Conservation (phyloP, 768 basidiomycete species). For the Melanogaster broomeanus region DNA sequence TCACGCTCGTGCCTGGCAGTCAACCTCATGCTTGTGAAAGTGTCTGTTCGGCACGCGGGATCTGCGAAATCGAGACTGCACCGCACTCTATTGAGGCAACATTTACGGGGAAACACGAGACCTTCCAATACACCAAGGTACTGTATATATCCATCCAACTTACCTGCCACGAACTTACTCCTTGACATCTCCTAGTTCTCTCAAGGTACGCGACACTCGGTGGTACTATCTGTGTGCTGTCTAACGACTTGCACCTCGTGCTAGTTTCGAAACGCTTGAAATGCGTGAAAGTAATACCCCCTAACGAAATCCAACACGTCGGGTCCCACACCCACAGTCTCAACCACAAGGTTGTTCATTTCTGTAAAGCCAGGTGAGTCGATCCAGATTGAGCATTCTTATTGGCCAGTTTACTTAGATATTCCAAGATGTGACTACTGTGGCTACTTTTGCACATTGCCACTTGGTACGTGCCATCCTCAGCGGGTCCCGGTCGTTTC, state of each 20-base stretch:
- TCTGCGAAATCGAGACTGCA: constrained; percentile 53
- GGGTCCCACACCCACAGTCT: constrained; percentile 47
- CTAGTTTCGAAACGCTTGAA: constrained; percentile 48
- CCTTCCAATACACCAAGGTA: constrained; percentile 61
- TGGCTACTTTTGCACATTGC: constrained; percentile 55
- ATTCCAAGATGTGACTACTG: constrained; percentile 53
- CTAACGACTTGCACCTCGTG: not conserved
- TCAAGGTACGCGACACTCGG: not conserved
- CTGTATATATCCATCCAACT: not conserved
- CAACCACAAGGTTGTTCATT: constrained; percentile 46
- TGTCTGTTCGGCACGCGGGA: constrained; percentile 43
- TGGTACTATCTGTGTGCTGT: not conserved
- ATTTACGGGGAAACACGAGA: constrained; percentile 54
- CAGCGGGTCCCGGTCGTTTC: no score
- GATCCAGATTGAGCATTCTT: no score
- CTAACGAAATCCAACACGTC: constrained; percentile 38
- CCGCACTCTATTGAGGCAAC: constrained; percentile 58
- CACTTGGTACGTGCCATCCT: constrained; percentile 37
- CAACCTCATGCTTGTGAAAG: constrained; percentile 46
- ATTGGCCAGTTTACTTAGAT: no score
- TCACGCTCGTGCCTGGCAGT: constrained; percentile 23
- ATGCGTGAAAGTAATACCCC: constrained; percentile 46
- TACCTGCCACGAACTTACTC: not conserved
- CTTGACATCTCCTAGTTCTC: not conserved
- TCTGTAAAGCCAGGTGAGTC: constrained; percentile 52